Evolutionary conservation across 257 asterid genomes (phyloP).

Genomic region (Buddleja alternifolia): DNA sequence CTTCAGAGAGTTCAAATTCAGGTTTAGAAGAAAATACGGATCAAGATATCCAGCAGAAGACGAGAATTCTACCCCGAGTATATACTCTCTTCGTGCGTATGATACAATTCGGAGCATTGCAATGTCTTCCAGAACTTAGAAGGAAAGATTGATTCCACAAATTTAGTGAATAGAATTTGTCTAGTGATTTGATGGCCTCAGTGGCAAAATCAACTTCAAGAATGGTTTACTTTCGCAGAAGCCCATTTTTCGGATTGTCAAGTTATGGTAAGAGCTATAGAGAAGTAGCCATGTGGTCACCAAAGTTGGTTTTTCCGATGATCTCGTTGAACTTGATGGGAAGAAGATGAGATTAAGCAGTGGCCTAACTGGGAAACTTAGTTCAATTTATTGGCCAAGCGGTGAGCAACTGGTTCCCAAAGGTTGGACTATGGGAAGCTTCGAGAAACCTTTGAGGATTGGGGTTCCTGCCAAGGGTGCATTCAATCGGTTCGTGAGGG

Average conservation of each 20-base stretch:
- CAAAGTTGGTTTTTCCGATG: conserved; percentile 44
- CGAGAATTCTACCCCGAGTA: conserved; percentile 46
- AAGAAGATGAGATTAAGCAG: conserved; percentile 7
- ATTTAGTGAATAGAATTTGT: conserved; percentile 14
- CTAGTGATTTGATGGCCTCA: conserved; percentile 51
- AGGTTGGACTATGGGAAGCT: conserved; percentile 47
- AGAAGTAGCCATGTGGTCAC: conserved; percentile 55
- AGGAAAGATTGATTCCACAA: conserved; percentile 21
- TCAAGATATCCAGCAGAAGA: conserved; percentile 48
- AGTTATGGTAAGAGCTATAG: conserved; percentile 64
- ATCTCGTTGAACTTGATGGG: conserved; percentile 13
- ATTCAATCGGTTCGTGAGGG: conserved; percentile 56
- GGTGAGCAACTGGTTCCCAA: conserved; percentile 44
- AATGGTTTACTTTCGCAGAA: conserved; percentile 40
- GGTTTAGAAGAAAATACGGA: conserved; percentile 45
- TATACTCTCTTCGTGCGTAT: conserved; percentile 54
- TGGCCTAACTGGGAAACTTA: conserved; percentile 28
- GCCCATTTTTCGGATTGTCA: conserved; percentile 46
- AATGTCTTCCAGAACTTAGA: conserved; percentile 33
- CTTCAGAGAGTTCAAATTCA: conserved; percentile 37
- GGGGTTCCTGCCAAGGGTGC: conserved; percentile 66
- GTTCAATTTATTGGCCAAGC: conserved; percentile 68
- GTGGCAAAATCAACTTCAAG: conserved; percentile 57
- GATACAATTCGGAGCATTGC: conserved; percentile 47
- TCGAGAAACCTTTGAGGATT: conserved; percentile 46